A percentile compares a stretch with the other conserved stretches of the same genome.
Conservation (phyloP, 371 early-diverging fungal species). For the Umbelopsis sp. region DNA sequence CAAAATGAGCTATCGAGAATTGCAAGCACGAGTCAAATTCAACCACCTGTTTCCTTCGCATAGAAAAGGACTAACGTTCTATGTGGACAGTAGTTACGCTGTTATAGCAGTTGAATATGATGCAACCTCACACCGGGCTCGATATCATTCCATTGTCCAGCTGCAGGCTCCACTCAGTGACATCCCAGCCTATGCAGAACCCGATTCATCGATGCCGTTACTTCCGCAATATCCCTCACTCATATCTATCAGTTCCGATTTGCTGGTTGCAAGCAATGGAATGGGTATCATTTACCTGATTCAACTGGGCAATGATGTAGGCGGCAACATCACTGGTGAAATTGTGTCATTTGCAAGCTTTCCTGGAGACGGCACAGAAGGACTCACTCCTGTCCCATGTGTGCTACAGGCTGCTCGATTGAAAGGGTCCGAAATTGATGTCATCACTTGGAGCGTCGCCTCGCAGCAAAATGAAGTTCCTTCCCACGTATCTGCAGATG, state of each 20-base stretch:
- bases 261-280: conserved; percentile 40
- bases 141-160: conserved; percentile 23
- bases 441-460: conserved; percentile 44
- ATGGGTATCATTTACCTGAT: conserved; percentile 43
- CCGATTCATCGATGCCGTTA: conserved; percentile 28
- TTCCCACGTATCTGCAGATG: background rate
- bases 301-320: conserved; percentile 23
- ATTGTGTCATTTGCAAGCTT: conserved; percentile 30
- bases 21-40: conserved; percentile 69
- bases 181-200: conserved; percentile 38
- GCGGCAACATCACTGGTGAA: conserved; percentile 20
- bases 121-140: conserved; percentile 16
- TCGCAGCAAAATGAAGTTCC: conserved; percentile 10
- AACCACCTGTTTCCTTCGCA: conserved; percentile 62
- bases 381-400: conserved; percentile 50
- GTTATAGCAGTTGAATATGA: conserved; percentile 42
- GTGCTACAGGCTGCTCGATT: conserved; percentile 36
- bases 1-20: conserved; percentile 59
- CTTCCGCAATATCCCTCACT: conserved; percentile 43
- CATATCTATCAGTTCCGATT: conserved; percentile 27
- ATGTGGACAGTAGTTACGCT: conserved; percentile 46
- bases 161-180: conserved; percentile 31
- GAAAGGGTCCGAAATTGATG: conserved; percentile 25
- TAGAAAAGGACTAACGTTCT: conserved; percentile 39
- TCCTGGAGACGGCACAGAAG: conserved; percentile 43